Base-by-base conservation (phyloP, 2,329 filamentous ascomycete genomes). In the Emericellopsis atlantica region DNA sequence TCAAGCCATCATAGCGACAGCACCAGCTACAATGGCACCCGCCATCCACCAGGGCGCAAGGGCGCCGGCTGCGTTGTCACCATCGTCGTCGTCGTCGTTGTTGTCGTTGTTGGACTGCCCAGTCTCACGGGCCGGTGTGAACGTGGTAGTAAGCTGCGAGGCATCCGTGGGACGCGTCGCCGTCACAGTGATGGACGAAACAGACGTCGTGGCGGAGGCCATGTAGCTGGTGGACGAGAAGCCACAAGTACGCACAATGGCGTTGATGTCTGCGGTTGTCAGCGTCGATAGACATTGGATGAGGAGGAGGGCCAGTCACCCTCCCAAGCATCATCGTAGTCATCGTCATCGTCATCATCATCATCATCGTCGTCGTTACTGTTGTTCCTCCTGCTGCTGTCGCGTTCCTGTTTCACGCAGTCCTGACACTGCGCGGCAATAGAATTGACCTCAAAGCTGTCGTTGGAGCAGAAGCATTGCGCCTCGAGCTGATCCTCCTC, bases 391-490 rank as follows among this genome's bases (percentile, higher is more conserved):
- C 52, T 43, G 24, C 50, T 37, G 14, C 48, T 42, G 21, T 50
- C 36, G 34, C 40, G 40, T 43, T 56, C 57, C 51, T 63, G 54
- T 29, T 50, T 48, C 44, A 66, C 58, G 45, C 62, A 66, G 41
- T 53, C 54, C 39, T 55, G 53, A 44, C 62, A 66, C 16, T 62
- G 53, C 3, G 51, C 58, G 15, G 60, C 54, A 38, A 64, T 47
- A 15, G 47, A 44, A 21, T 37, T 46, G 39, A 66, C 64, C 48
- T 64, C 48, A 50, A 67, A 61, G 49, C 59, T 60, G 38, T 52
- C 45, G 53, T 67, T 61, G 46, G 59, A 58, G 54, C 63, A 64
- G 40, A 65, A 47, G 45, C 63, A 66, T 47, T 65, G 59, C 11
- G 49, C 51, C 51, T 58, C 53, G 40, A 64, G 58, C 15, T 54